A percentile compares a stretch with the other conserved stretches of the same genome.
Conservation (phyloP, 257 asterid genomes). For the Fraxinus americana region DNA sequence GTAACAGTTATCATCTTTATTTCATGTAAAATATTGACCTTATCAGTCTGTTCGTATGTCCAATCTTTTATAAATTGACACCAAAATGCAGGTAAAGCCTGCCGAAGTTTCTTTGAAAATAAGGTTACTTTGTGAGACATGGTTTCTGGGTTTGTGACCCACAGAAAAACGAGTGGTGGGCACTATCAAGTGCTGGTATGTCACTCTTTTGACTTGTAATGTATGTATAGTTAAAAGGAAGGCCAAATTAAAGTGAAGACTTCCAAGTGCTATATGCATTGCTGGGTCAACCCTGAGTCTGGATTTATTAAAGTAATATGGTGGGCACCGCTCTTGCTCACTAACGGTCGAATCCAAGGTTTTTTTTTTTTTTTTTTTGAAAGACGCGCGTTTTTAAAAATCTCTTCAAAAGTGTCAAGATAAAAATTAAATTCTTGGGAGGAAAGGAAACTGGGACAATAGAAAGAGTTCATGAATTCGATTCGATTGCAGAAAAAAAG, state of each 20-base stretch:
- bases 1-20: no score
- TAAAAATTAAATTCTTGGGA: no score
- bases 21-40: no score
- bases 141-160: conserved; percentile 20
- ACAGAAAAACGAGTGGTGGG: conserved; percentile 6
- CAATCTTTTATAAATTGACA: background rate
- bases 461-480: no score
- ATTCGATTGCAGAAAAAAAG: no score
- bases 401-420: background rate
- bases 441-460: no score
- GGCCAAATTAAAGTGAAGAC: background rate
- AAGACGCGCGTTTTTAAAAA: no score
- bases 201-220: conserved; percentile 20
- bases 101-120: background rate
- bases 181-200: conserved; percentile 23
- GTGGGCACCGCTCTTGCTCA: no score
- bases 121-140: conserved; percentile 11
- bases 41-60: no score
- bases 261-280: background rate
- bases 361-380: no score
- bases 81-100: background rate
- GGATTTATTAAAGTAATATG: no score
- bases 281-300: background rate
- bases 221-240: background rate
- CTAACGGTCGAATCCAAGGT: no score